phyloP scores from a whole-genome alignment of 106 monocot species.

The Amphibolis antarctica region DNA sequence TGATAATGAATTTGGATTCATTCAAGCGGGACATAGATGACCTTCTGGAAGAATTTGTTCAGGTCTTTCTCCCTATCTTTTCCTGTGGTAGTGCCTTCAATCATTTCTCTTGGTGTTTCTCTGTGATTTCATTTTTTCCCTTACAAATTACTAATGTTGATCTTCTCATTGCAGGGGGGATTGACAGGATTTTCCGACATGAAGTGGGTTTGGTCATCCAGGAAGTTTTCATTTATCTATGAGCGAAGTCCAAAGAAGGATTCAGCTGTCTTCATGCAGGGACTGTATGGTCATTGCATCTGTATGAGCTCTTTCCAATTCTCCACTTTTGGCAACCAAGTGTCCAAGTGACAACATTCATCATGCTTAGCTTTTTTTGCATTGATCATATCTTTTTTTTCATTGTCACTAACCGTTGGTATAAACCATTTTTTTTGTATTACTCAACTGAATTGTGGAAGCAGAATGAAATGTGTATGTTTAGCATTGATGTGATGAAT shows the following conservation, averaged over 20 bases:
- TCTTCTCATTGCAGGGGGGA: conserved; percentile 22
- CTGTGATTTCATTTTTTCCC: neutral
- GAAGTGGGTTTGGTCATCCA: conserved; percentile 50
- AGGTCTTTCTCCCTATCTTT: conserved; percentile 15
- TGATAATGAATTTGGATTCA: conserved; percentile 39
- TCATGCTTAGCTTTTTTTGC: too few species aligned
- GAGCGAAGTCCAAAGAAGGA: conserved; percentile 42
- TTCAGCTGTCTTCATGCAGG: conserved; percentile 59
- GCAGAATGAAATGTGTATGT: too few species aligned
- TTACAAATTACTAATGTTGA: neutral
- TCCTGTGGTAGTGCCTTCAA: too few species aligned
- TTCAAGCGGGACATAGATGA: conserved; percentile 76
- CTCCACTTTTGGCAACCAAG: neutral
- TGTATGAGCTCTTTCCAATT: conserved; percentile 14
- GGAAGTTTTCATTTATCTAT: conserved; percentile 64
- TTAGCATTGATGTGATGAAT: too few species aligned
- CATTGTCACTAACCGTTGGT: too few species aligned
- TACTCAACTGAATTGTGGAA: too few species aligned
- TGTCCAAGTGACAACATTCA: too few species aligned
- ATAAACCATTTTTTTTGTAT: too few species aligned
- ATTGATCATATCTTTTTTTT: too few species aligned
- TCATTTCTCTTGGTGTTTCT: neutral
- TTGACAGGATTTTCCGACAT: conserved; percentile 36
- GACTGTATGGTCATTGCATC: conserved; percentile 54
- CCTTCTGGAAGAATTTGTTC: conserved; percentile 37